These are phyloP conservation scores for Torulaspora microellipsoides DNA, from an alignment of 805 yeast genomes.

Conservation along the genomic window DNA sequence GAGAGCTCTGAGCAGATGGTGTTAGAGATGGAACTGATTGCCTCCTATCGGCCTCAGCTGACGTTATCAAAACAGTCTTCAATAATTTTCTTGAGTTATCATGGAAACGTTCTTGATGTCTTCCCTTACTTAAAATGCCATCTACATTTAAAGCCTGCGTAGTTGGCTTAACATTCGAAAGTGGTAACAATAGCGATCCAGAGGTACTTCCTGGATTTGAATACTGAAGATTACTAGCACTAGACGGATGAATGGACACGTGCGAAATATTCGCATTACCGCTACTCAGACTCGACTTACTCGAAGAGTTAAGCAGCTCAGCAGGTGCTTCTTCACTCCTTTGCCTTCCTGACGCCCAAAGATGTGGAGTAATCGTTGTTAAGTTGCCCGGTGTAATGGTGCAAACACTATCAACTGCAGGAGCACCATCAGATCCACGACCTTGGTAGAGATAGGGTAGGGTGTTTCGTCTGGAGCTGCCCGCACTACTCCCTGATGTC, in stretches of 20 bases:
- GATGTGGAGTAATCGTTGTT: background rate
- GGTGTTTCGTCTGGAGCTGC: slow-evolving; percentile 13
- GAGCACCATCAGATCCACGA: background rate
- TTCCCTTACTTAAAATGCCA: slow-evolving; percentile 9
- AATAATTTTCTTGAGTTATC: slow-evolving; percentile 17
- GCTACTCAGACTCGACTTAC: slow-evolving; percentile 1
- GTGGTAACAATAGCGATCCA: slow-evolving; percentile 8
- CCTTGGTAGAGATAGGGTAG: slow-evolving; percentile 6
- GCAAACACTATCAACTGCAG: slow-evolving; percentile 2
- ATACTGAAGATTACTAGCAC: slow-evolving; percentile 1
- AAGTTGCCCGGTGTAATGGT: slow-evolving; percentile 3
- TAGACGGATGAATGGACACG: background rate
- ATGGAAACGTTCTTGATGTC: slow-evolving; percentile 9
- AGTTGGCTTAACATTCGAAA: slow-evolving; percentile 9
- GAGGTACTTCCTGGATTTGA: slow-evolving; percentile 4
- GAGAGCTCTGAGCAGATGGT: too few relatives aligned
- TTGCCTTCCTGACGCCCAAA: background rate
- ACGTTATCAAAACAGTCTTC: slow-evolving; percentile 14
- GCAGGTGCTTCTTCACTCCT: background rate
- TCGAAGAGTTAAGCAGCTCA: background rate
- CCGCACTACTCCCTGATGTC: slow-evolving; percentile 9
- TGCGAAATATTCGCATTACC: slow-evolving; percentile 1
- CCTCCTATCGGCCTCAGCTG: slow-evolving; percentile 16
- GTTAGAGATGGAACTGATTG: slow-evolving; percentile 10
- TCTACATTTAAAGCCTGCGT: slow-evolving; percentile 18